Conservation (phyloP, 257 asterid species). For the Petrea volubilis region DNA sequence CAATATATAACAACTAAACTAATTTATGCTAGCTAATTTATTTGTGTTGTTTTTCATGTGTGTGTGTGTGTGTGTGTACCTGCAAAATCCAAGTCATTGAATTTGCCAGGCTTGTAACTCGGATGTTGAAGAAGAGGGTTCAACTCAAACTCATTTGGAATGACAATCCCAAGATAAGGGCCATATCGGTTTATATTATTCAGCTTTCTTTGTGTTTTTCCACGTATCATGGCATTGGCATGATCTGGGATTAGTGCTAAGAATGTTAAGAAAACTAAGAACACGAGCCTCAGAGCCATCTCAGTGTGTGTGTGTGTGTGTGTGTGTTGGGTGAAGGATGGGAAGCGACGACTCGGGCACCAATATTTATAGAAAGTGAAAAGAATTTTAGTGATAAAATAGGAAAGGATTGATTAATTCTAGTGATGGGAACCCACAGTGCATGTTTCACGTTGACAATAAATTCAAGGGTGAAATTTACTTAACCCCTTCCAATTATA, state of each 20-base stretch:
- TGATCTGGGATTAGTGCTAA: constrained; percentile 8
- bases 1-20: too few species aligned
- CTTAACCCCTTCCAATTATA: too few species aligned
- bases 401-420: too few species aligned
- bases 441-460: too few species aligned
- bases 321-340: neutral
- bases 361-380: neutral
- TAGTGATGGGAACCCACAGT: too few species aligned
- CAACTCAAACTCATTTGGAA: constrained; percentile 56
- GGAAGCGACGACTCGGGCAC: neutral
- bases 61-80: constrained; percentile 22
- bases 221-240: constrained; percentile 22
- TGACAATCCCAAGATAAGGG: constrained; percentile 54
- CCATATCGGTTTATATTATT: constrained; percentile 40
- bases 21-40: too few species aligned
- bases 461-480: too few species aligned
- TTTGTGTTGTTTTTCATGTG: too few species aligned
- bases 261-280: neutral
- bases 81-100: constrained; percentile 29
- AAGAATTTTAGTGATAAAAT: neutral
- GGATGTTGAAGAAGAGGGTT: constrained; percentile 60
- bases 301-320: neutral
- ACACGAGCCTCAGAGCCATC: neutral
- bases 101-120: constrained; percentile 27
- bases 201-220: constrained; percentile 32